Base-by-base conservation (phyloP, 1,284 basidiomycete genomes). In the Limonomyces culmigenus region DNA sequence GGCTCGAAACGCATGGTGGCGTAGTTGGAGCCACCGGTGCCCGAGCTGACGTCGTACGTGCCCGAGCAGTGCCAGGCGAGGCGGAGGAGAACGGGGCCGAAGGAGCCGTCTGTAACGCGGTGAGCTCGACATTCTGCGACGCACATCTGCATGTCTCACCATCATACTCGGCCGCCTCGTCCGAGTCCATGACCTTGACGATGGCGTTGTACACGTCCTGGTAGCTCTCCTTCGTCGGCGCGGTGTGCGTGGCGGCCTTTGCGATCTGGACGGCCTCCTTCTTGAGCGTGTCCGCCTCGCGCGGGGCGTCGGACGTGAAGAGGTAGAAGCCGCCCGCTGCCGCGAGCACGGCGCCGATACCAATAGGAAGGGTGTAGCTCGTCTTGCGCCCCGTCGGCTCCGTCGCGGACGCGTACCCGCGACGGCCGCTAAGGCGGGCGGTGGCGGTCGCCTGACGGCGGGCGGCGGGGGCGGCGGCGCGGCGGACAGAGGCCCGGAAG, bases 1-100 rank as follows among this genome's bases (percentile, higher is more conserved):
- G 83, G 76, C 46, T 76, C 70, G 59, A 92, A 95, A 42, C 88
- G 81, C 89, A 95, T 93, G 20, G 89, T 92, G 11, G 91, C 89
- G 47, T 86, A 88, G 67, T 93, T 92, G 63, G 81, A 85, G 38
- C 92, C 92, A 44, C 93, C 92, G 14, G 86, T 83, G 45, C 76
- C 74, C 45, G 73, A 65, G 2, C 79, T 69, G 65, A 89, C 88
- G 61, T 92, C 83, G 50, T 83, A 92, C 1, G 92, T 96, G 35
- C 92, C 92, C 33, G 85, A 83, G 10, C 77, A 54, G 56, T 92
- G 88, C 87, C 92, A 96, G 19, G 91, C 92, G 38, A 97, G 75
- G 54, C 93, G 87, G 39, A 98, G 67, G 38, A 97, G 56, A 32
- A 97, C 77, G 31, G 91, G 91, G 14, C 78, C 91, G 46, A 83